phyloP scores from a whole-genome alignment of 345 rosid species.

The Garcia nutans region DNA sequence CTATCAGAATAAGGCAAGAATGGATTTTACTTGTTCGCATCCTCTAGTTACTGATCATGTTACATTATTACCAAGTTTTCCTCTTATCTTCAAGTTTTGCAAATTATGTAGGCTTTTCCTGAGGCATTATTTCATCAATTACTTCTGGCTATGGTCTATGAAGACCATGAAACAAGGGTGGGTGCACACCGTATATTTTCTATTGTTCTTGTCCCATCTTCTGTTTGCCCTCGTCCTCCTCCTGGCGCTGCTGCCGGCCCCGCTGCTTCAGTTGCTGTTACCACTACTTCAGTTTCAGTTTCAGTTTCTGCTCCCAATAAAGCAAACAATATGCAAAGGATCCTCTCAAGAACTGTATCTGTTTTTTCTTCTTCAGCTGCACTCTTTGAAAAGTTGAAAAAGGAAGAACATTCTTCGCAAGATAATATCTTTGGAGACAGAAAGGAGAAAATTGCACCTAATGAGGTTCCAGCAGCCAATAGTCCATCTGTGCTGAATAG shows the following conservation, averaged over 20 bases:
- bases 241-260: conserved; percentile 11
- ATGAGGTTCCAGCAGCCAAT: conserved; percentile 29
- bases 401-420: conserved; percentile 34
- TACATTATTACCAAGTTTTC: neutral
- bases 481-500: conserved; percentile 46
- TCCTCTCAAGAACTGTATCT: conserved; percentile 66
- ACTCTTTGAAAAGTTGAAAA: conserved; percentile 50
- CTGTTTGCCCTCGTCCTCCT: conserved; percentile 45
- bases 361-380: conserved; percentile 80
- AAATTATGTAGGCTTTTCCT: conserved; percentile 57
- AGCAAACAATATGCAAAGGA: conserved; percentile 48
- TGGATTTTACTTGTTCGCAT: neutral
- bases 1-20: conserved; percentile 63
- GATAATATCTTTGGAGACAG: conserved; percentile 26
- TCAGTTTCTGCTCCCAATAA: conserved; percentile 29
- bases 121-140: conserved; percentile 66
- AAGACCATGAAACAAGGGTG: conserved; percentile 63
- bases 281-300: no score
- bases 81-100: conserved; percentile 6
- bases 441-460: conserved; percentile 20
- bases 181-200: conserved; percentile 75
- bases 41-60: neutral
- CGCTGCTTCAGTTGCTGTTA: no score
- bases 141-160: conserved; percentile 62
- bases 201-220: conserved; percentile 65